Conservation (phyloP, 371 early-diverging fungal species). For the Nematocida ausubeli region DNA sequence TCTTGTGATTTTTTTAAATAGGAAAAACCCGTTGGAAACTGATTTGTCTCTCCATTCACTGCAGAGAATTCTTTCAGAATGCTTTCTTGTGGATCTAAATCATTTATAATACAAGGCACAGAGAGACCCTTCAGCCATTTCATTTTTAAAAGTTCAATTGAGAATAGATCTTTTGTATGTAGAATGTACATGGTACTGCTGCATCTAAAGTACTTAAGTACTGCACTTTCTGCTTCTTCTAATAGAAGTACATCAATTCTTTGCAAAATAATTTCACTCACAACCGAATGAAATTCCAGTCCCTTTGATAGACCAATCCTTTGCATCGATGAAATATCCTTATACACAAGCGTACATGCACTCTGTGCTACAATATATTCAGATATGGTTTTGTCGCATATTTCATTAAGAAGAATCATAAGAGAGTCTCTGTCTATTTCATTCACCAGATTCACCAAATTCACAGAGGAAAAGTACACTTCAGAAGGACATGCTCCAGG, state of each 20-base stretch:
- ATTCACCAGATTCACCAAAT: not conserved
- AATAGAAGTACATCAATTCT: not conserved
- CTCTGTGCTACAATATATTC: conserved; percentile 97
- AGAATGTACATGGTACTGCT: conserved; percentile 8
- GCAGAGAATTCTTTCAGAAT: not conserved
- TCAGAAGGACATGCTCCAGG: not conserved
- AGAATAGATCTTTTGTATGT: not conserved
- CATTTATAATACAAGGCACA: not conserved
- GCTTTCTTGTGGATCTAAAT: not conserved
- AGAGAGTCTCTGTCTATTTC: not conserved
- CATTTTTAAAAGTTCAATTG: not conserved
- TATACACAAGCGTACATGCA: conserved; percentile 88
- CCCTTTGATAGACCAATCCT: conserved; percentile 91
- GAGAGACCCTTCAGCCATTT: not conserved
- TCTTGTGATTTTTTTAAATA: not conserved
- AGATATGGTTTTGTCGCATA: conserved; percentile 92
- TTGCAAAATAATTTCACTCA: conserved; percentile 80
- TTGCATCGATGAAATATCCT: conserved; percentile 95
- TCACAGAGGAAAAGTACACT: conserved; percentile 4
- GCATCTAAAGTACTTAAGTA: conserved; percentile 33
- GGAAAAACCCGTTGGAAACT: not conserved
- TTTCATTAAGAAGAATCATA: conserved; percentile 72
- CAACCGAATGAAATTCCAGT: conserved; percentile 89
- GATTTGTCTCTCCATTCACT: not conserved
- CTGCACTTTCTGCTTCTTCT: not conserved